Base-by-base conservation (phyloP, 2,329 filamentous ascomycete genomes). In the Colletotrichum acutatum region DNA sequence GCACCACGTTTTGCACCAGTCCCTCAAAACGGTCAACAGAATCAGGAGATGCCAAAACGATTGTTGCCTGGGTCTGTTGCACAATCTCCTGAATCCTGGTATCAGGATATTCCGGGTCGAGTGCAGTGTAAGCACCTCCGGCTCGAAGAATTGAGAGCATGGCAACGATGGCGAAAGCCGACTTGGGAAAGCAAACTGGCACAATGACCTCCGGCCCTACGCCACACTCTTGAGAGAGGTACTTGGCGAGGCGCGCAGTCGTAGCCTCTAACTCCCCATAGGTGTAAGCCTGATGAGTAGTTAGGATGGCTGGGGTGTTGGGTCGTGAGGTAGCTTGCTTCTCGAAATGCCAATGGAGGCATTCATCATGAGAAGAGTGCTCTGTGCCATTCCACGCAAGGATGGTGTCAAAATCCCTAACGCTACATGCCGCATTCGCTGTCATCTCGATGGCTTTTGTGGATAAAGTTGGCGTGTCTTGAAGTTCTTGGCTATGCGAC, bases 11-110 rank as follows among this genome's bases (percentile, higher is more conserved):
- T 16, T 42, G n/a, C 52, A 32, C 28, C 28, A 46, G 16, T 34
- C 32, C 32, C 11, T 34, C 11, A 1, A 34, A 34, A 34, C 32
- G 32, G 32, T 34, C 32, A 34, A 34, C 32, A 1, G 4, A 34
- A 34, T 34, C 32, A 34, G 32, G 32, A 34, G 32, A 34, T 34
- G 12, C 32, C 32, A 34, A 1, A 34, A 11, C 32, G 32, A 54
- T 11, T 11, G 11, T 62, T 3, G 63, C 62, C 14, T 64, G 37
- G 0, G 76, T 68, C 7, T 74, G 76, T 3, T 37, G 11, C 0
- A 75, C 58, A 3, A 78, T 49, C n/a, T 74, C 72, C 4, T 46
- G 64, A 30, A 76, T 34, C 4, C 32, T 34, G 1, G 32, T 68
- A 4, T 75, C 8, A 73, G 59, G n/a, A 66, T 59, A 9, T 60